Percentiles rank a stretch among this genome's conserved stretches.
Conservation (phyloP, 352 stramenopile genomes). For the Globisporangium parvum region DNA sequence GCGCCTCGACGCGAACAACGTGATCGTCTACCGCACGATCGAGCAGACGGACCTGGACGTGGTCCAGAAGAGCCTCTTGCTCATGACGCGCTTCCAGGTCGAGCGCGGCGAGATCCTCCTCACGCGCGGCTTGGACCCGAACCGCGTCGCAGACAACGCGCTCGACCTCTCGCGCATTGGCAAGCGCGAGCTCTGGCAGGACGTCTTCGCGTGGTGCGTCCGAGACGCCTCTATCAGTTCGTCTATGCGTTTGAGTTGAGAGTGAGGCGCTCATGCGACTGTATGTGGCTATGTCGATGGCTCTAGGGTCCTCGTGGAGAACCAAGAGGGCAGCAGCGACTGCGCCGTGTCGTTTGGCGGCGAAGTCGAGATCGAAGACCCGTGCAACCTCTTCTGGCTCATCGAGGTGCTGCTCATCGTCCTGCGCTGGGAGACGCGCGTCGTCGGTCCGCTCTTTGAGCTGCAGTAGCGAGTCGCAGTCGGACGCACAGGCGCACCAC, state of each 20-base stretch:
- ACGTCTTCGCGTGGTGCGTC: constrained; percentile 33
- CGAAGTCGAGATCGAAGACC: constrained; percentile 23
- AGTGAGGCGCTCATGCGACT: no score
- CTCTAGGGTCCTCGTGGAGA: constrained; percentile 32
- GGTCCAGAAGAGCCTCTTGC: constrained; percentile 33
- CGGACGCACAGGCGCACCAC: no score
- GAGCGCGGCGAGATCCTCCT: constrained; percentile 36
- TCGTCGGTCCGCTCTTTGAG: constrained; percentile 39
- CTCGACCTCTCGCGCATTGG: constrained; percentile 26
- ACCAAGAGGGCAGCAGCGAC: constrained; percentile 20
- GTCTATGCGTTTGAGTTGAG: background rate
- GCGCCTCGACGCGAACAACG: constrained; percentile 34
- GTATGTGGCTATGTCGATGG: no score
- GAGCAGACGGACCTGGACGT: constrained; percentile 34
- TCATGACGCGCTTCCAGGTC: constrained; percentile 43
- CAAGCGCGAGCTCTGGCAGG: constrained; percentile 37
- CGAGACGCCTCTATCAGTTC: background rate
- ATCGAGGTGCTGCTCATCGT: constrained; percentile 43
- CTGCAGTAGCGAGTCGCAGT: constrained; percentile 15
- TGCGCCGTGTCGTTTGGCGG: constrained; percentile 38
- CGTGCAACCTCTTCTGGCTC: constrained; percentile 39
- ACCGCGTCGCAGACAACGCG: constrained; percentile 30
- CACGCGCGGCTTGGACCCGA: constrained; percentile 26
- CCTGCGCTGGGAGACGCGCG: constrained; percentile 34
- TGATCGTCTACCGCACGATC: constrained; percentile 32